Percentiles rank a stretch among this genome's conserved stretches.
These are phyloP conservation scores for Fermentozyma sake DNA, from an alignment of 1,139 yeast genomes.

Conservation along the genomic window DNA sequence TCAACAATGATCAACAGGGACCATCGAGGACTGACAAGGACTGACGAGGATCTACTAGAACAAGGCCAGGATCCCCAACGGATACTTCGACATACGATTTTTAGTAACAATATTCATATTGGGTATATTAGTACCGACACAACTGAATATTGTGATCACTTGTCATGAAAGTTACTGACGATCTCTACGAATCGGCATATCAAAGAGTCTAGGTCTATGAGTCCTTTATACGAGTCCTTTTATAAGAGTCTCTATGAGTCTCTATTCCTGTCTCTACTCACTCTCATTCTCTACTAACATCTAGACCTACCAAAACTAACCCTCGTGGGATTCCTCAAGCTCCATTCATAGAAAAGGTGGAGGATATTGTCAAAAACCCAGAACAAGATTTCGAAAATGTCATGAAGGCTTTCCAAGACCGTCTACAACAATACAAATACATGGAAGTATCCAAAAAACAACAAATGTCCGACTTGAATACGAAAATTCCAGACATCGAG, in stretches of 20 bases:
- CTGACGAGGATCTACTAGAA: not conserved
- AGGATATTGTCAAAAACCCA: constrained; percentile 60
- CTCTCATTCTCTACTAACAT: constrained; percentile 23
- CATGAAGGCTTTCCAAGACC: constrained; percentile 70
- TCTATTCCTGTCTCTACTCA: too few relatives aligned
- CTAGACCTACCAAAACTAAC: constrained; percentile 56
- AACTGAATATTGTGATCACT: too few relatives aligned
- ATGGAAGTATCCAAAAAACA: constrained; percentile 80
- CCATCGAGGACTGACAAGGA: too few relatives aligned
- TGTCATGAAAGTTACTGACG: too few relatives aligned
- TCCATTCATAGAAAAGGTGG: constrained; percentile 86
- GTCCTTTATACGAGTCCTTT: too few relatives aligned
- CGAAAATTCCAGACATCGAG: constrained; percentile 84
- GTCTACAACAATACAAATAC: constrained; percentile 76
- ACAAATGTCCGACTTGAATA: constrained; percentile 61
- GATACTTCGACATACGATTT: too few relatives aligned
- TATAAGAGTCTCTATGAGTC: too few relatives aligned
- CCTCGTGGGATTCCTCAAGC: constrained; percentile 97
- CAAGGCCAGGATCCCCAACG: not conserved
- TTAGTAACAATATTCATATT: too few relatives aligned
- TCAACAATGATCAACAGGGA: too few relatives aligned
- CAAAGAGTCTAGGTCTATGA: too few relatives aligned
- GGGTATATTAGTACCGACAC: too few relatives aligned
- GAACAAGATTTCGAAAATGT: constrained; percentile 66
- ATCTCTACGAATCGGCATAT: too few relatives aligned